Evolutionary conservation across 352 stramenopile genomes (phyloP), one percentile per base, ranked within the genome.

Genomic region (Thraustotheca clavata): DNA sequence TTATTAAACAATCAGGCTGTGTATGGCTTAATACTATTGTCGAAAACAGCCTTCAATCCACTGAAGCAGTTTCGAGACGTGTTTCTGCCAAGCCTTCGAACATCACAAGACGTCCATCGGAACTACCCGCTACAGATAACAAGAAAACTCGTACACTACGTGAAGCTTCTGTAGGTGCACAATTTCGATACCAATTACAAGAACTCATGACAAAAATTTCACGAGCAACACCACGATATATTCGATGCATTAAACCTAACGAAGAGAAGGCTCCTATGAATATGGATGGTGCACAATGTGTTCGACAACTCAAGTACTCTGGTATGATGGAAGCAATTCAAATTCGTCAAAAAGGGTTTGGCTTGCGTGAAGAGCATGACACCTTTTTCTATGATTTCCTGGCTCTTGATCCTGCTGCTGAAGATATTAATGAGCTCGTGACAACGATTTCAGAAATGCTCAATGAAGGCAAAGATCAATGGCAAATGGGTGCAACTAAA

Each of bases 311-410:
- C 0, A 94, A 94, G 69, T 96, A 96, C 61, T 95, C 87, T 18
- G 87, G 87, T 35, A 95, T 95, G 86, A 94, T 95, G 85, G 86
- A 95, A 59, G 85, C 86, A 11, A 94, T 95, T 49, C 85, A 95
- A 67, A 95, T 95, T 46, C 86, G 86, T 47, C 86, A 94, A 68
- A 83, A 82, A 36, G 86, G 86, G 16, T 95, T 95, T 70, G 86
- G 84, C 32, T 62, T 95, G 20, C 83, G 86, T 12, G 86, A 95
- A 55, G 86, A 95, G 38, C 86, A 95, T 67, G 86, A 95, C 50
- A 85, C 93, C 27, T 95, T 95, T 66, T 95, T 95, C 63, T 94
- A 95, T 60, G 85, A 95, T 66, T 94, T 92, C 48, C 83, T 94
- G 50, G 80, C 79, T n/a, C 68, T 95, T 18, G 81, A 82, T 1